Conservation (phyloP, 306 rosid species). For the Senna siamea region DNA sequence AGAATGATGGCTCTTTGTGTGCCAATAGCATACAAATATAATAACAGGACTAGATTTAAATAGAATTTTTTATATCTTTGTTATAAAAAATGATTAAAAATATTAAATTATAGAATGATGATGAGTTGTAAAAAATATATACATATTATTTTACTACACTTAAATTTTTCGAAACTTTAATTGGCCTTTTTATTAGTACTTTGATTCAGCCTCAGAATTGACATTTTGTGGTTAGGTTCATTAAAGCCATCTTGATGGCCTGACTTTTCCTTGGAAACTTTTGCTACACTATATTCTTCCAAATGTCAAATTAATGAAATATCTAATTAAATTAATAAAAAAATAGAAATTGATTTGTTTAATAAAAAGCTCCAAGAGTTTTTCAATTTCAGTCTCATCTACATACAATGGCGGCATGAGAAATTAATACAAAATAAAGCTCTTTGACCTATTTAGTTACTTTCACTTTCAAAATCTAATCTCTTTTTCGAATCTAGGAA, state of each 20-base stretch:
- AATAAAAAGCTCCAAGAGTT: background rate
- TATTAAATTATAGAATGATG: no score
- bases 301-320: background rate
- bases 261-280: conserved; percentile 1
- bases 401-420: no score
- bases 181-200: background rate
- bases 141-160: no score
- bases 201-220: background rate
- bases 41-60: no score
- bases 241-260: conserved; percentile 39
- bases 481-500: conserved; percentile 39
- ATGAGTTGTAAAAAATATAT: no score
- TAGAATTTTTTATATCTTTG: no score
- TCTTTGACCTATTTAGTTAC: background rate
- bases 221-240: conserved; percentile 47
- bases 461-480: conserved; percentile 21
- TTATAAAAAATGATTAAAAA: no score
- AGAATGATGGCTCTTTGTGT: background rate
- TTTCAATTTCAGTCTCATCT: background rate
- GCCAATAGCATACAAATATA: background rate
- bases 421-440: background rate
- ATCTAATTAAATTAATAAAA: background rate
- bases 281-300: background rate
- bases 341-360: background rate
- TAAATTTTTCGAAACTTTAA: background rate